Percentiles rank a stretch among this genome's conserved stretches.
phyloP scores from a whole-genome alignment of 139 green algal genomes.

The Raphidocelis subcapitata region DNA sequence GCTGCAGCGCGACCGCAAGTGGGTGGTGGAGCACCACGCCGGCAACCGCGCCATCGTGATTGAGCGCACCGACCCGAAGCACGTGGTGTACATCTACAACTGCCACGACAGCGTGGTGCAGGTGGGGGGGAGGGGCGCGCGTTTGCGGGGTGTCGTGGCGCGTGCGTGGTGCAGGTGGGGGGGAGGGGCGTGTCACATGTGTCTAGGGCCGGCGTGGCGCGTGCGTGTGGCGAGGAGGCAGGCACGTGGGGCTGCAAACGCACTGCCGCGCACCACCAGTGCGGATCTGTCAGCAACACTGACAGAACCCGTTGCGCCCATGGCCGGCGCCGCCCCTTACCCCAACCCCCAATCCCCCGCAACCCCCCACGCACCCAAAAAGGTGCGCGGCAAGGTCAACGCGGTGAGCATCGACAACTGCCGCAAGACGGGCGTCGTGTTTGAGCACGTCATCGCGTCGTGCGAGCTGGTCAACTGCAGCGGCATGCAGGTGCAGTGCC shows the following conservation, averaged over 20 bases:
- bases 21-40: slow-evolving; percentile 85
- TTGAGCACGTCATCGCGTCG: slow-evolving; percentile 75
- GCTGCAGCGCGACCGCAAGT: slow-evolving; percentile 83
- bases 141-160: background rate
- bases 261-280: no score
- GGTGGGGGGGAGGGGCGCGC: slow-evolving; percentile 23
- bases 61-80: slow-evolving; percentile 64
- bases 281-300: no score
- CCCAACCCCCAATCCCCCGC: no score
- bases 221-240: no score
- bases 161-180: background rate
- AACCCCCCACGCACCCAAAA: background rate
- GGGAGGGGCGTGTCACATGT: no score
- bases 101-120: slow-evolving; percentile 79
- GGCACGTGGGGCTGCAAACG: no score
- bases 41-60: slow-evolving; percentile 73
- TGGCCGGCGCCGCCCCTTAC: no score
- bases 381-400: slow-evolving; percentile 91
- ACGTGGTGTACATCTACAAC: slow-evolving; percentile 91
- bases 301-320: no score
- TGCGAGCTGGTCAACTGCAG: slow-evolving; percentile 90
- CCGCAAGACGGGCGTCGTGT: slow-evolving; percentile 77
- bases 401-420: slow-evolving; percentile 93
- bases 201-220: no score
- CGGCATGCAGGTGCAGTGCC: slow-evolving; percentile 77